A percentile compares a stretch with the other conserved stretches of the same genome.
phyloP scores from a whole-genome alignment of 169 alveolate species.

The Plasmodium berghei region DNA sequence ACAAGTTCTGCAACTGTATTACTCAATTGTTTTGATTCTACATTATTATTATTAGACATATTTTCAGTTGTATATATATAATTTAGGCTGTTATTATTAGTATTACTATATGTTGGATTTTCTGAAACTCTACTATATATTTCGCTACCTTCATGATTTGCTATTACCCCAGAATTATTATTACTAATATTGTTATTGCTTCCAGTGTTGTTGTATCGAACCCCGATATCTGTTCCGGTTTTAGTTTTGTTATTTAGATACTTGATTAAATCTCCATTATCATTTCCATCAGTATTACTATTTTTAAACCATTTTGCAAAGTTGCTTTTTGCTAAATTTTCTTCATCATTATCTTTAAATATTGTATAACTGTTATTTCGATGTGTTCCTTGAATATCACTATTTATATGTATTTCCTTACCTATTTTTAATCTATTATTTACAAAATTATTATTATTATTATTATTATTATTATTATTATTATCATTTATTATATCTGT shows the following conservation, averaged over 20 bases:
- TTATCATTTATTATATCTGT: neutral
- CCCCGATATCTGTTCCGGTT: neutral
- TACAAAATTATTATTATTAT: neutral
- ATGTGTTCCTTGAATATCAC: neutral
- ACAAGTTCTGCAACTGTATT: slow-evolving; percentile 54
- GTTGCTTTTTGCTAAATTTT: slow-evolving; percentile 57
- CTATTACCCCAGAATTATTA: neutral
- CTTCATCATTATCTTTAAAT: slow-evolving; percentile 72
- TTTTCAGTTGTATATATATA: neutral
- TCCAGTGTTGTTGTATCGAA: neutral
- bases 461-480: neutral
- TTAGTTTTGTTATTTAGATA: slow-evolving; percentile 12
- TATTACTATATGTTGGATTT: neutral
- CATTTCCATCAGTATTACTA: slow-evolving; percentile 22
- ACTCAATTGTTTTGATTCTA: slow-evolving; percentile 14
- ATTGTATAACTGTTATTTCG: slow-evolving; percentile 11
- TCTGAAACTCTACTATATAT: neutral
- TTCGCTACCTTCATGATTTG: neutral
- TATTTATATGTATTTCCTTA: neutral
- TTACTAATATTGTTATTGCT: neutral
- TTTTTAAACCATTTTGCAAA: slow-evolving; percentile 71
- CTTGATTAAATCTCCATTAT: slow-evolving; percentile 18
- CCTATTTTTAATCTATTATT: neutral
- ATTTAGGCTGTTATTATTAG: neutral
- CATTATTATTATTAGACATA: neutral